Evolutionary conservation across 768 basidiomycete species (phyloP).

Genomic region (Boletus reticulatus): DNA sequence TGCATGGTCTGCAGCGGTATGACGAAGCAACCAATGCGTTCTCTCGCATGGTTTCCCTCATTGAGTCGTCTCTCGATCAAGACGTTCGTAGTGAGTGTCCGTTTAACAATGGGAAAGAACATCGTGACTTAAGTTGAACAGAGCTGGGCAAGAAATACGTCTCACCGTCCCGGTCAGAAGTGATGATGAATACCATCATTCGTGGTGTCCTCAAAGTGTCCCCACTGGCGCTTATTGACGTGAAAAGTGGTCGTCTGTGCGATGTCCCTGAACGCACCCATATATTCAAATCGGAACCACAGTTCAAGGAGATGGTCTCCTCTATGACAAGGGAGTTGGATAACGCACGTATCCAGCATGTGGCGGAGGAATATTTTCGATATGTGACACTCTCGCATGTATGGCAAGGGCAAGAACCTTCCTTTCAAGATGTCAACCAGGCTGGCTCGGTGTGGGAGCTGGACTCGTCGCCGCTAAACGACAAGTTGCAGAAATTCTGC

Average conservation of each 20-base stretch:
- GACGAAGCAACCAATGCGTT: neutral
- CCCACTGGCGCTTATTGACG: neutral
- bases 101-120: rapidly evolving
- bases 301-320: constrained; percentile 4
- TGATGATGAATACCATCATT: neutral
- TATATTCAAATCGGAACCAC: neutral
- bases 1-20: neutral
- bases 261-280: neutral
- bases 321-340: constrained; percentile 8
- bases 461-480: no score
- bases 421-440: no score
- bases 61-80: neutral
- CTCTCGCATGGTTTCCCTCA: neutral
- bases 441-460: no score
- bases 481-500: no score
- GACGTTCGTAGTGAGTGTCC: neutral
- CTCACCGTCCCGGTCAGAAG: neutral
- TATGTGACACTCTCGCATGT: constrained; percentile 14
- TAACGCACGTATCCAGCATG: neutral
- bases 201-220: neutral
- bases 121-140: neutral
- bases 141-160: neutral
- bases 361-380: constrained; percentile 1
- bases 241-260: neutral
- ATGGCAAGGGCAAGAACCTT: no score